Evolutionary conservation across 768 basidiomycete genomes (phyloP).

Genomic region (Austroboletus eburneus): DNA sequence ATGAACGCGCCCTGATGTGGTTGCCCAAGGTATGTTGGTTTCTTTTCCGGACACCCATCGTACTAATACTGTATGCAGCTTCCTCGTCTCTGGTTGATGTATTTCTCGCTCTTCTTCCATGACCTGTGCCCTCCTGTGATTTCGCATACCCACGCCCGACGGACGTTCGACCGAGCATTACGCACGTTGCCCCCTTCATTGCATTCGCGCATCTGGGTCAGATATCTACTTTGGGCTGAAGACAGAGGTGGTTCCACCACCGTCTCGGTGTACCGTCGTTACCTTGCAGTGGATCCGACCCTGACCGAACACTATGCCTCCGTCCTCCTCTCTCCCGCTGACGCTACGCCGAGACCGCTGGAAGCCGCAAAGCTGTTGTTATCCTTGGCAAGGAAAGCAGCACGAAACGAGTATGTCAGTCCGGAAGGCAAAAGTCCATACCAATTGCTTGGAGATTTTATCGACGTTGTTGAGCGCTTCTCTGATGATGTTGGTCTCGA

Average conservation of each 20-base stretch:
- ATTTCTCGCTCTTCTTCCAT: constrained; percentile 86
- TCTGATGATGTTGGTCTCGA: constrained; percentile 92
- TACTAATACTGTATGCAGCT: constrained; percentile 46
- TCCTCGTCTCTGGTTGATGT: constrained; percentile 92
- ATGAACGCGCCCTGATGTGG: constrained; percentile 94
- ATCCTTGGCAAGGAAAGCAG: constrained; percentile 77
- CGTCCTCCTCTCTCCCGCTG: constrained; percentile 56
- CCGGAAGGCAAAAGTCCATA: constrained; percentile 95
- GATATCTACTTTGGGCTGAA: constrained; percentile 93
- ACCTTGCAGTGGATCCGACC: constrained; percentile 76
- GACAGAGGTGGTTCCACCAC: constrained; percentile 71
- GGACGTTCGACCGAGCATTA: constrained; percentile 91
- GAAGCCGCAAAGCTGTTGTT: constrained; percentile 92
- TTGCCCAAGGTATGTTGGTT: constrained; percentile 66
- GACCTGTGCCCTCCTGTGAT: constrained; percentile 81
- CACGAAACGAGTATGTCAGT: constrained; percentile 76
- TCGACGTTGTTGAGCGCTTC: constrained; percentile 85
- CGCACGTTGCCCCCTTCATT: constrained; percentile 91
- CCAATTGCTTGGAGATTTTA: constrained; percentile 87
- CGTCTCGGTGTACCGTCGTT: constrained; percentile 82
- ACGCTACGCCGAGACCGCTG: constrained; percentile 70
- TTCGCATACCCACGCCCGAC: constrained; percentile 85
- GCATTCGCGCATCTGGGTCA: constrained; percentile 88
- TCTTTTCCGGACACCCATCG: neutral
- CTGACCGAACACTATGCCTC: constrained; percentile 75